Conservation (phyloP, 352 stramenopile species). For the Pythium aristosporum region DNA sequence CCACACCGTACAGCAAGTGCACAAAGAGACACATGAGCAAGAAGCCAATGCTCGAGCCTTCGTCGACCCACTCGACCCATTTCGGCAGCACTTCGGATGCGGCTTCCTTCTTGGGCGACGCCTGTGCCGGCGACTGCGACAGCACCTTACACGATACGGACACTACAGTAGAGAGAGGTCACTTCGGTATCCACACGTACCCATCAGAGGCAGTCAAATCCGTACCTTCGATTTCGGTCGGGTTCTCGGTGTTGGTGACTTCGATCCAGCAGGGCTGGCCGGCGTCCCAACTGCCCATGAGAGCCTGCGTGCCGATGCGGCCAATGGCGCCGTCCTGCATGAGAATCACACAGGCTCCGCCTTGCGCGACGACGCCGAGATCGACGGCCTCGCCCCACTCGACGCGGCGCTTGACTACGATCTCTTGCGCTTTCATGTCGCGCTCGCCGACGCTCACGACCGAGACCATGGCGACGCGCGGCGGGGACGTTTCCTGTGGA, state of each 20-base stretch:
- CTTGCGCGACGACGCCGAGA: conserved; percentile 74
- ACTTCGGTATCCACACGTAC: no score
- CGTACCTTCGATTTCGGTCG: conserved; percentile 69
- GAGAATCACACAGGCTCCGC: conserved; percentile 76
- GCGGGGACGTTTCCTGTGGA: conserved; percentile 66
- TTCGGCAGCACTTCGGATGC: conserved; percentile 44
- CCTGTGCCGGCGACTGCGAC: conserved; percentile 33
- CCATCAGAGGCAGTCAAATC: no score
- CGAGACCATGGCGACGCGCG: conserved; percentile 72
- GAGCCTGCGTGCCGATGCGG: conserved; percentile 75
- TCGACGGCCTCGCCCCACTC: conserved; percentile 67
- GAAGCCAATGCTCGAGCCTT: conserved; percentile 79
- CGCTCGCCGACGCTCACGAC: conserved; percentile 64
- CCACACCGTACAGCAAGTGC: conserved; percentile 77
- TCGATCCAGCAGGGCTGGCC: conserved; percentile 77
- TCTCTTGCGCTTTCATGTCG: conserved; percentile 55
- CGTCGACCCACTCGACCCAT: conserved; percentile 74
- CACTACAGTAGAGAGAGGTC: conserved; percentile 29
- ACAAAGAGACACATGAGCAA: conserved; percentile 84
- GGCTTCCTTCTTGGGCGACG: conserved; percentile 29
- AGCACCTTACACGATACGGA: conserved; percentile 78
- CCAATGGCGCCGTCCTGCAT: conserved; percentile 69
- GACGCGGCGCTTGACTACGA: conserved; percentile 72
- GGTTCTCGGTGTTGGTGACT: conserved; percentile 54
- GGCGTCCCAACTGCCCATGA: conserved; percentile 87